Base-by-base conservation (phyloP, 192 early-diverging fungal genomes). In the Chytriomyces sp. region DNA sequence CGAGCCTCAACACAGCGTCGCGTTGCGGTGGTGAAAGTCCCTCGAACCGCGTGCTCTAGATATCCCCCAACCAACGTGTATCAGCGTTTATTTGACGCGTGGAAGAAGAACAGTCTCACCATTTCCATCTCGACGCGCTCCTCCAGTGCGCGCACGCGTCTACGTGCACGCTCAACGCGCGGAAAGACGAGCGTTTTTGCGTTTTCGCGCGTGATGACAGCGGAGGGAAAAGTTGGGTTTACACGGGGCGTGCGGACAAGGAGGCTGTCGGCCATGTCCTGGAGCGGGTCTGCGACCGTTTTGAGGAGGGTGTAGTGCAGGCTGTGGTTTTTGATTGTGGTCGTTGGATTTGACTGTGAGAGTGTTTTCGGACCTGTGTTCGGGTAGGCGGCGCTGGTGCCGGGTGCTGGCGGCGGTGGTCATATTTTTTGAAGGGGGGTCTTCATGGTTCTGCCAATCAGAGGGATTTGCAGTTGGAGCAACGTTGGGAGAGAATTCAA, bases 21-120 rank as follows among this genome's bases (percentile, higher is more conserved):
- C 71, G 37, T 55, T 73, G 71, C 30, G 62, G 60, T 49, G 62
- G 32, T 52, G 71, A 38, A 25, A 73, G 39, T 6, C 71, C 71
- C 39, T 63, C 59, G 44, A 73, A 71, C 30, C 34, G 55, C 2
- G 59, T 53, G n/a, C 8, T 19, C 60, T 73, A 17, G 33, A 37
- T 7, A 33, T 19, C 5, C 22, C n/a, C 12, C 7, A 5, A n/a
- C 33, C 33, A 1, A 37, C 33, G 19, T 36, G 6, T 62, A n/a
- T 28, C 1, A 0, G 0, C 19, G 25, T 14, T 36, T 7, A 54
- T 28, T n/a, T 53, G 6, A 55, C 14, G 10, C 52, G n/a, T n/a
- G n/a, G n/a, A 54, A 30, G 12, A 55, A 66, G 1, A 25, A 8
- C 0, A 19, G 26, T 8, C 14, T 37, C n/a, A 68, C 69, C 55